Conservation (phyloP, 2,329 filamentous ascomycete species). For the Xenosphaeropsis pyriputrescens region DNA sequence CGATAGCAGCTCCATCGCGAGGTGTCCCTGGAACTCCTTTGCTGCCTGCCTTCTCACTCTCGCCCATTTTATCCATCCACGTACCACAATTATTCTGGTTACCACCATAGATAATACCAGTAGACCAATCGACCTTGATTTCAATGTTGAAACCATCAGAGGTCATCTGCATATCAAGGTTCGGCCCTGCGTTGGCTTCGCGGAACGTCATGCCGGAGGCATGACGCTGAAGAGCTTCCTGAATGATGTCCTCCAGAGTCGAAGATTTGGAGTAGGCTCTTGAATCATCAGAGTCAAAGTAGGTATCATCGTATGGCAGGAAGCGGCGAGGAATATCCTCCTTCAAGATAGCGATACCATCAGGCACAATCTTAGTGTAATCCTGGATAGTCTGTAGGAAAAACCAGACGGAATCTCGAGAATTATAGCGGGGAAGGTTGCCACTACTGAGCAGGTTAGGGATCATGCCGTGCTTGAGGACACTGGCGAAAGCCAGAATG, state of each 20-base stretch:
- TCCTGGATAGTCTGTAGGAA: slow-evolving; percentile 94
- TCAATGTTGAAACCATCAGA: slow-evolving; percentile 85
- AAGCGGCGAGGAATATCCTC: slow-evolving; percentile 74
- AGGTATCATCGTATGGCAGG: slow-evolving; percentile 88
- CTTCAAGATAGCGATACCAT: slow-evolving; percentile 59
- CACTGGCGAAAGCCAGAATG: slow-evolving; percentile 86
- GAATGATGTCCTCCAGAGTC: slow-evolving; percentile 76
- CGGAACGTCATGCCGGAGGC: slow-evolving; percentile 82
- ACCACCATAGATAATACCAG: slow-evolving; percentile 83
- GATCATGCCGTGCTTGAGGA: slow-evolving; percentile 97
- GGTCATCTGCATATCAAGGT: slow-evolving; percentile 86
- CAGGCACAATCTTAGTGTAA: slow-evolving; percentile 67
- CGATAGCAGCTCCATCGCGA: slow-evolving; percentile 84
- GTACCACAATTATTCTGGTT: slow-evolving; percentile 93
- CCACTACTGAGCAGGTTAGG: slow-evolving; percentile 85
- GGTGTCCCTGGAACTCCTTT: slow-evolving; percentile 95
- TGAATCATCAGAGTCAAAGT: slow-evolving; percentile 69
- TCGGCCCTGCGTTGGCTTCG: slow-evolving; percentile 83
- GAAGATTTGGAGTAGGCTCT: slow-evolving; percentile 77
- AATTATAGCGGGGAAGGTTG: slow-evolving; percentile 81
- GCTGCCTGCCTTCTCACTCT: slow-evolving; percentile 76
- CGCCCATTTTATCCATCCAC: slow-evolving; percentile 99
- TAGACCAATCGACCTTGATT: slow-evolving; percentile 81
- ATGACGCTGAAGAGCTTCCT: slow-evolving; percentile 86
- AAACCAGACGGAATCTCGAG: slow-evolving; percentile 95